A percentile compares a stretch with the other conserved stretches of the same genome.
phyloP scores from a whole-genome alignment of 768 basidiomycete genomes.

The Agrocybe praecox region DNA sequence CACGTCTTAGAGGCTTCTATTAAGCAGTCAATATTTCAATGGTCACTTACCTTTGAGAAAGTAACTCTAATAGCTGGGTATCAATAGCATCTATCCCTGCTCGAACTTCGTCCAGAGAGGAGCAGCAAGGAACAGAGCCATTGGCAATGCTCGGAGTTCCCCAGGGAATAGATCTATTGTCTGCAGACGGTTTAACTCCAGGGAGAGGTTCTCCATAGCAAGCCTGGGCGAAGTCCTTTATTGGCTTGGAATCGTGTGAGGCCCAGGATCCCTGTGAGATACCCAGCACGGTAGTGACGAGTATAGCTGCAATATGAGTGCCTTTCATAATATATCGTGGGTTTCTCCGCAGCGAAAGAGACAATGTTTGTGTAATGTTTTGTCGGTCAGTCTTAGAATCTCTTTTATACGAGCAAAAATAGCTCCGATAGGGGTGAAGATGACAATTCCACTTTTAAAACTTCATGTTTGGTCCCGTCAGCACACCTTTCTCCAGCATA shows the following conservation, averaged over 20 bases:
- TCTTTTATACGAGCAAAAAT: too few species aligned
- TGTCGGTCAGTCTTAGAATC: too few species aligned
- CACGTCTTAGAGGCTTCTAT: background rate
- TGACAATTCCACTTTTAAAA: too few species aligned
- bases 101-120: conserved; percentile 24
- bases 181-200: conserved; percentile 8
- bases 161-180: conserved; percentile 23
- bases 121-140: conserved; percentile 21
- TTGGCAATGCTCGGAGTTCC: conserved; percentile 18
- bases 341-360: too few species aligned
- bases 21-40: background rate
- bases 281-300: conserved; percentile 1
- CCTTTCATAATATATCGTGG: background rate
- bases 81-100: conserved; percentile 24
- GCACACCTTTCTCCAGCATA: too few species aligned
- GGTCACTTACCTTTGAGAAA: conserved; percentile 23
- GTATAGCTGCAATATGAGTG: background rate
- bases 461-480: too few species aligned
- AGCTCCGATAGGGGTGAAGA: too few species aligned
- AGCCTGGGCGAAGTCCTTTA: conserved; percentile 8
- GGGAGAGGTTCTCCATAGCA: conserved; percentile 21
- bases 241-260: background rate
- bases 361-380: too few species aligned
- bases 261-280: conserved; percentile 3
- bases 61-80: conserved; percentile 19